Base-by-base conservation (phyloP, 176 grass and related monocot species). In the Dactylis glomerata region DNA sequence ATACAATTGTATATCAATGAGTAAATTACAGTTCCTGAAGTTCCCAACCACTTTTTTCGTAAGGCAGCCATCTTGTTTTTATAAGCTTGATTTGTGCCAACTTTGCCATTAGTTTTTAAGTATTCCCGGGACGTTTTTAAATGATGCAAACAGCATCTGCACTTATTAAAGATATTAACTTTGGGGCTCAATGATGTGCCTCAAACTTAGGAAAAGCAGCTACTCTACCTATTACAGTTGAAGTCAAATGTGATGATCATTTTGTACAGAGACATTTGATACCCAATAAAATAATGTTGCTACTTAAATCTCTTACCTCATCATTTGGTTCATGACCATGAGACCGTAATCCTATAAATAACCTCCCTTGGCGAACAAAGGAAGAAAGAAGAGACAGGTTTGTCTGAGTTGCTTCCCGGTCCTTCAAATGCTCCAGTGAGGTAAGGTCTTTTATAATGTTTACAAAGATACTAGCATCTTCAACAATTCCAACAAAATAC, bases 381-480 rank as follows among this genome's bases (percentile, higher is more conserved):
- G 91, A 84, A 76, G 96, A 92, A 41, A 99, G 88, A 78, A 99
- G 96, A 84, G 96, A 99, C 76, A 99, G 82, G 83, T 99, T 99
- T 45, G 96, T 95, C 88, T 99, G 96, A 86, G 96, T 99, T 82
- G 78, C 86, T 79, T 99, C 96, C 49, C 89, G 81, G 91, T 99
- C 96, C 76, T 94, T 99, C 85, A 99, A 94, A 86, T 99, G 80
- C 26, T 99, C 96, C 1, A 78, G 55, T 52, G 89, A 81, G 40
- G 96, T 96, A 85, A 99, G 86, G 86, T 99, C 96, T 78, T 99
- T 99, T 84, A 96, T 85, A 86, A 99, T 96, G 54, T 89, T 96
- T 70, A 96, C 76, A 94, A 99, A 95, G 61, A 96, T 86, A 81
- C 84, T 82, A 46, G 87, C 92, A 91, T 99, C 96, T 72, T 96